Percentiles rank a stretch among this genome's conserved stretches.
Evolutionary conservation across 768 basidiomycete species (phyloP).

Genomic region (Melanogaster broomeanus): DNA sequence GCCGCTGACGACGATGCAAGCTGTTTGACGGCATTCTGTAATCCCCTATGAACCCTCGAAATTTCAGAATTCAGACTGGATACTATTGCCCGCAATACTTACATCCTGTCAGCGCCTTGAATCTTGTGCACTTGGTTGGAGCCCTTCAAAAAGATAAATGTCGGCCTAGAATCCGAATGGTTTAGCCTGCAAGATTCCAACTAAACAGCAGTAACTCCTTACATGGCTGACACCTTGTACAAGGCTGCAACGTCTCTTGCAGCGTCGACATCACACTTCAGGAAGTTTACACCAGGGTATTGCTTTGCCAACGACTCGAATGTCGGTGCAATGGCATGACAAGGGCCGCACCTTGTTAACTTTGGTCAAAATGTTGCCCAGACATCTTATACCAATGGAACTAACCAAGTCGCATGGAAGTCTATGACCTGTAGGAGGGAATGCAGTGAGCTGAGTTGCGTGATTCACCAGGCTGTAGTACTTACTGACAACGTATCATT

Average conservation of each 20-base stretch:
- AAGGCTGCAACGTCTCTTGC: conserved; percentile 63
- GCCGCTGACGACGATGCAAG: conserved; percentile 45
- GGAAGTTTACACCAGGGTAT: conserved; percentile 72
- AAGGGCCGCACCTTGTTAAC: conserved; percentile 75
- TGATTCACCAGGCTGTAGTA: neutral
- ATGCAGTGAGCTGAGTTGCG: neutral
- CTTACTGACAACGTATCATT: conserved; percentile 67
- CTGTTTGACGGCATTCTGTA: conserved; percentile 59
- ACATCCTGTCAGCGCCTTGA: conserved; percentile 71
- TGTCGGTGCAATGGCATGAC: conserved; percentile 77
- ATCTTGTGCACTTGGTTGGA: conserved; percentile 68
- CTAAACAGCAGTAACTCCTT: conserved; percentile 20
- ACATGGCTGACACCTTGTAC: conserved; percentile 78
- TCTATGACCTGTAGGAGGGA: conserved; percentile 65
- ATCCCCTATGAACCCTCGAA: conserved; percentile 41
- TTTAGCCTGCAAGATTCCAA: neutral
- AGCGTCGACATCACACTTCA: conserved; percentile 82
- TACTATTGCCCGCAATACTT: conserved; percentile 22
- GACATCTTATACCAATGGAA: conserved; percentile 3
- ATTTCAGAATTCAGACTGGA: conserved; percentile 2
- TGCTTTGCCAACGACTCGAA: conserved; percentile 72
- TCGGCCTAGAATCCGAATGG: conserved; percentile 56
- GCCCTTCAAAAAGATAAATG: conserved; percentile 78
- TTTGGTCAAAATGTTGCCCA: conserved; percentile 8
- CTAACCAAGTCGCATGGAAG: conserved; percentile 82